A percentile compares a stretch with the other conserved stretches of the same genome.
These are phyloP conservation scores for Nicotiana tabacum DNA, from an alignment of 257 asterid genomes.

Conservation along the genomic window DNA sequence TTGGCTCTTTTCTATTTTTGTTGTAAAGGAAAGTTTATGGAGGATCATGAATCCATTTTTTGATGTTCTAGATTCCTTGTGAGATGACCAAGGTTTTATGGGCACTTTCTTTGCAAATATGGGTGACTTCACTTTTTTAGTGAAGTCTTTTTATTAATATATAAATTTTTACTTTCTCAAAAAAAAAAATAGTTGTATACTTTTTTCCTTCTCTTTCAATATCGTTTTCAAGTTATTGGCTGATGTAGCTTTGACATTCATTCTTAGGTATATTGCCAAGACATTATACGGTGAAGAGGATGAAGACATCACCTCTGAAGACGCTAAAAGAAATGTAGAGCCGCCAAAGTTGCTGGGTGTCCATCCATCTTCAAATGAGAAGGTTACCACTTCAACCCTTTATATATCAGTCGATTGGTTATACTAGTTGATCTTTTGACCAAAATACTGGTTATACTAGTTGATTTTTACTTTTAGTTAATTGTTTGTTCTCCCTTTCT, in stretches of 20 bases:
- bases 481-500: slow-evolving; percentile 11
- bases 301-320: slow-evolving; percentile 39
- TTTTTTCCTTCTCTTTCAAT: neutral
- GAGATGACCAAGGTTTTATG: too few species aligned
- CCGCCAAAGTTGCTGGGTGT: slow-evolving; percentile 75
- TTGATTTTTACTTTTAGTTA: neutral
- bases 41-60: too few species aligned
- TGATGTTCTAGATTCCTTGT: too few species aligned
- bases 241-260: neutral
- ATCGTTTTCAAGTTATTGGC: neutral
- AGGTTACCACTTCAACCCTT: slow-evolving; percentile 36
- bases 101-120: too few species aligned
- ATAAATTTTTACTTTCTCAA: too few species aligned
- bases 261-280: slow-evolving; percentile 72
- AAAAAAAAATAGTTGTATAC: neutral
- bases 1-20: too few species aligned
- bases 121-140: too few species aligned
- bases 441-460: neutral
- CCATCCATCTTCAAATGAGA: slow-evolving; percentile 65
- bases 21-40: too few species aligned
- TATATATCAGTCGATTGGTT: neutral
- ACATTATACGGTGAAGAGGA: slow-evolving; percentile 70
- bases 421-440: neutral
- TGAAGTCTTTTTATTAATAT: too few species aligned
- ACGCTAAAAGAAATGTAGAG: slow-evolving; percentile 34